Percentiles rank a stretch among this genome's conserved stretches.
Evolutionary conservation across 306 rosid genomes (phyloP).

Genomic region (Erythrophleum fordii): DNA sequence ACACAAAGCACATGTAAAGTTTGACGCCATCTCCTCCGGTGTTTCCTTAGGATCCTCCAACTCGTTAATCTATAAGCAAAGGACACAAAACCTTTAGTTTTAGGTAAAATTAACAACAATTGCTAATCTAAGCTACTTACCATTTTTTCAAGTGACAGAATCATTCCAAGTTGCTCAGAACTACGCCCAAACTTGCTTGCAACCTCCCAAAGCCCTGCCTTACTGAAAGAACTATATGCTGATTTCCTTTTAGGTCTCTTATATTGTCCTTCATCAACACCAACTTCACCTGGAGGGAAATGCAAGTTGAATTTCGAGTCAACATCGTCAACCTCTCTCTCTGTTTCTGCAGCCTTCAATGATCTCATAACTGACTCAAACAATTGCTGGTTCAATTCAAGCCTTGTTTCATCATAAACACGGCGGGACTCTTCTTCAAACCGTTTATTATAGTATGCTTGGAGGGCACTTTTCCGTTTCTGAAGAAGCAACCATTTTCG

Average conservation of each 20-base stretch:
- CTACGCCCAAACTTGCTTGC: slow-evolving; percentile 93
- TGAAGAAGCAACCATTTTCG: slow-evolving; percentile 93
- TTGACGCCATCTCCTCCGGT: slow-evolving; percentile 97
- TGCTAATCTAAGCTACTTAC: slow-evolving; percentile 51
- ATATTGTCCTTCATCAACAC: slow-evolving; percentile 93
- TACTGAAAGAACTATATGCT: slow-evolving; percentile 67
- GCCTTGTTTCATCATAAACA: slow-evolving; percentile 77
- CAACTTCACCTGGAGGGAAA: slow-evolving; percentile 93
- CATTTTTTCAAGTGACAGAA: slow-evolving; percentile 70
- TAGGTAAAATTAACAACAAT: slow-evolving; percentile 30
- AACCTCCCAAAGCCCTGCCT: slow-evolving; percentile 98
- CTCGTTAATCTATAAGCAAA: slow-evolving; percentile 67
- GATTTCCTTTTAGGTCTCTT: slow-evolving; percentile 96
- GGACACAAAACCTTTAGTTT: slow-evolving; percentile 20
- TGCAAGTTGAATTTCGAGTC: slow-evolving; percentile 96
- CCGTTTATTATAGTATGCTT: slow-evolving; percentile 74
- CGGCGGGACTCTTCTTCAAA: slow-evolving; percentile 88
- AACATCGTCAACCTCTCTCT: slow-evolving; percentile 97
- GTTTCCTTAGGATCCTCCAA: slow-evolving; percentile 97
- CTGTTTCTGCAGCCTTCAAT: slow-evolving; percentile 91
- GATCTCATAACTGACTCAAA: slow-evolving; percentile 91
- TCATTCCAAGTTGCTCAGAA: slow-evolving; percentile 95
- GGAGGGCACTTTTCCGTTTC: slow-evolving; percentile 90
- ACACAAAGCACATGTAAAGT: slow-evolving; percentile 89
- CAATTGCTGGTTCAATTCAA: slow-evolving; percentile 68